A percentile compares a stretch with the other conserved stretches of the same genome.
phyloP scores from a whole-genome alignment of 2,329 filamentous ascomycete species.

The Penicillium sp. region DNA sequence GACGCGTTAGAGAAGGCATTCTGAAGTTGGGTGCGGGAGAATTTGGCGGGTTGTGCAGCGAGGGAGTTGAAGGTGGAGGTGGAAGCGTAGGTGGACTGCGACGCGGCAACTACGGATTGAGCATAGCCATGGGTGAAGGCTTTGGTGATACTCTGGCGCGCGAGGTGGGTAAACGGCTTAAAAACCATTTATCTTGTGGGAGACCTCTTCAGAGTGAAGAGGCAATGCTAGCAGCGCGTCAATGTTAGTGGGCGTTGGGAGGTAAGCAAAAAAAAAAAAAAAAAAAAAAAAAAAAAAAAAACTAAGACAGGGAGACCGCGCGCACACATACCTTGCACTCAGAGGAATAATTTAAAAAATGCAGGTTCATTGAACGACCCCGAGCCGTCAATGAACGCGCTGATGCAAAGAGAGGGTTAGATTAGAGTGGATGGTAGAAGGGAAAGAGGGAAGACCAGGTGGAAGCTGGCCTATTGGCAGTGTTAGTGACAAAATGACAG shows the following conservation, averaged over 20 bases:
- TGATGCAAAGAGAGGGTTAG: slow-evolving; percentile 14
- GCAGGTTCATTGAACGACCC: slow-evolving; percentile 99
- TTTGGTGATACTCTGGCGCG: slow-evolving; percentile 97
- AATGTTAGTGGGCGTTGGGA: slow-evolving; percentile 18
- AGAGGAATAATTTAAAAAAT: slow-evolving; percentile 64
- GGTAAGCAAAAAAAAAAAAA: background rate
- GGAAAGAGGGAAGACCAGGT: background rate
- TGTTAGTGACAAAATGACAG: too few species aligned
- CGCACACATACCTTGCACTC: slow-evolving; percentile 65
- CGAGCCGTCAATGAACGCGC: slow-evolving; percentile 87
- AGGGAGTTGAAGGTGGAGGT: slow-evolving; percentile 62
- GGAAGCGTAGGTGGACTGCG: slow-evolving; percentile 80
- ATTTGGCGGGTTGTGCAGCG: slow-evolving; percentile 55
- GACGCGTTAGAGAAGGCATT: slow-evolving; percentile 70
- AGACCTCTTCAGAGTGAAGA: slow-evolving; percentile 67
- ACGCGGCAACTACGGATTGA: slow-evolving; percentile 94
- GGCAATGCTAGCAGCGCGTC: slow-evolving; percentile 48
- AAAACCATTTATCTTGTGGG: slow-evolving; percentile 84
- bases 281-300: too few species aligned
- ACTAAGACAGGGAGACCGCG: slow-evolving; percentile 14
- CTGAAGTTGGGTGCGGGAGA: slow-evolving; percentile 67
- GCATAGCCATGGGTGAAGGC: slow-evolving; percentile 97
- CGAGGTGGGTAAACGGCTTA: slow-evolving; percentile 76
- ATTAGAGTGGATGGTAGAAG: background rate
- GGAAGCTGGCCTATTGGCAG: background rate